Conservation (phyloP, 495 filamentous ascomycete genomes). For the Sabuloglossum arenarium region DNA sequence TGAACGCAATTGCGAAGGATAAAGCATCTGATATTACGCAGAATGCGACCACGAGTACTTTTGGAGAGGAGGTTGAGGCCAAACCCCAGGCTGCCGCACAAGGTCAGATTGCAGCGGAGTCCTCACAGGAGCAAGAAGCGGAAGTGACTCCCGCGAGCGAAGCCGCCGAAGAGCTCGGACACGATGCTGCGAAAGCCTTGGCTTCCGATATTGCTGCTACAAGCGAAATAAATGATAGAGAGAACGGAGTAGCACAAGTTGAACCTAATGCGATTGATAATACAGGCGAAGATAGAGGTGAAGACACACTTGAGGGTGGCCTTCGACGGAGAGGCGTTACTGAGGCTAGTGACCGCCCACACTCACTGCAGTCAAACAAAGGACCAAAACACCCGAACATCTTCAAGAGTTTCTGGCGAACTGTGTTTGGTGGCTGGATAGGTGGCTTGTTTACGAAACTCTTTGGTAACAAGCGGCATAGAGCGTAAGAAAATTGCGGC, state of each 20-base stretch:
- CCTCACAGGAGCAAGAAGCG: neutral
- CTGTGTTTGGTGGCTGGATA: neutral
- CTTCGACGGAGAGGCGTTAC: neutral
- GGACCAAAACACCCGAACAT: neutral
- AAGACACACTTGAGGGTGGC: neutral
- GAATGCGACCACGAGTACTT: neutral
- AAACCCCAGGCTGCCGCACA: neutral
- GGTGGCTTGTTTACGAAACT: neutral
- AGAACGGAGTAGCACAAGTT: neutral
- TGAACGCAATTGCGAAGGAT: neutral
- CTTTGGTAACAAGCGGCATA: neutral
- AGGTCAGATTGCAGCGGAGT: neutral
- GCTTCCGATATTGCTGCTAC: neutral
- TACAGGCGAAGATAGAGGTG: neutral
- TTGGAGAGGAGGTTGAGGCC: neutral
- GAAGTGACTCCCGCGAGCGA: neutral
- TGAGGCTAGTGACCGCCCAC: neutral
- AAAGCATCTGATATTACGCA: neutral
- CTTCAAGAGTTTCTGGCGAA: neutral
- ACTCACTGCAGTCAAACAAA: neutral
- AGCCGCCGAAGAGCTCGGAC: neutral
- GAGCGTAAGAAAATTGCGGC: neutral
- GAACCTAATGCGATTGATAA: neutral
- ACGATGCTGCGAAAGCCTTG: neutral
- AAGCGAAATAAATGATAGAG: neutral